phyloP scores from a whole-genome alignment of 192 early-diverging fungal genomes.

The Backusella tuberculispora region DNA sequence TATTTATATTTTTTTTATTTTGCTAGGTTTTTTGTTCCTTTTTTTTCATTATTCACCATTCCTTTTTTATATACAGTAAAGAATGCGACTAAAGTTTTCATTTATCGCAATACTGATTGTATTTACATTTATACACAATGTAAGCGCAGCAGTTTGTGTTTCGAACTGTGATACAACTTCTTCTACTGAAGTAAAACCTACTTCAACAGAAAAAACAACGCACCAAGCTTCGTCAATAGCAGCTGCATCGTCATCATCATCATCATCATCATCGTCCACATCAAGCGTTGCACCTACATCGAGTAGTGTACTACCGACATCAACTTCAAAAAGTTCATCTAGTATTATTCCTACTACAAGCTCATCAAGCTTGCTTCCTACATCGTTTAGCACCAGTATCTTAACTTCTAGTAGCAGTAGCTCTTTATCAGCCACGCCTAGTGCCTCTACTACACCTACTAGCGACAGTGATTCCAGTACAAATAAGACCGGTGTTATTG shows the following conservation, averaged over 20 bases:
- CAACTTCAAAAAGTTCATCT: background rate
- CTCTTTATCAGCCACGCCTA: background rate
- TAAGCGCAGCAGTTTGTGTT: background rate
- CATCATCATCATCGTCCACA: background rate
- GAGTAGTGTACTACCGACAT: background rate
- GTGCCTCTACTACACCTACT: background rate
- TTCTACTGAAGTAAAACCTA: background rate
- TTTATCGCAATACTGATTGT: background rate
- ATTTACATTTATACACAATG: background rate
- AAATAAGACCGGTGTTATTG: constrained; percentile 40
- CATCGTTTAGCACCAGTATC: background rate
- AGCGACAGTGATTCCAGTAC: background rate
- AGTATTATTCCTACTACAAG: background rate
- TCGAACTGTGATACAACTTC: background rate
- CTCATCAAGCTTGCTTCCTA: background rate
- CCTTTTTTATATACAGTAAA: constrained; percentile 4
- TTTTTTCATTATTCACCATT: constrained; percentile 1
- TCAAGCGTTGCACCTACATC: background rate
- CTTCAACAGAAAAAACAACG: background rate
- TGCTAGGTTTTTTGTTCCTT: background rate
- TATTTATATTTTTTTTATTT: background rate
- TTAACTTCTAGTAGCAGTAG: background rate
- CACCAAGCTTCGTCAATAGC: background rate
- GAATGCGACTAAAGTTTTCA: background rate
- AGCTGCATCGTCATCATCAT: background rate